Base-by-base conservation (phyloP, 2,329 filamentous ascomycete genomes). In the Cercospora citrullina region DNA sequence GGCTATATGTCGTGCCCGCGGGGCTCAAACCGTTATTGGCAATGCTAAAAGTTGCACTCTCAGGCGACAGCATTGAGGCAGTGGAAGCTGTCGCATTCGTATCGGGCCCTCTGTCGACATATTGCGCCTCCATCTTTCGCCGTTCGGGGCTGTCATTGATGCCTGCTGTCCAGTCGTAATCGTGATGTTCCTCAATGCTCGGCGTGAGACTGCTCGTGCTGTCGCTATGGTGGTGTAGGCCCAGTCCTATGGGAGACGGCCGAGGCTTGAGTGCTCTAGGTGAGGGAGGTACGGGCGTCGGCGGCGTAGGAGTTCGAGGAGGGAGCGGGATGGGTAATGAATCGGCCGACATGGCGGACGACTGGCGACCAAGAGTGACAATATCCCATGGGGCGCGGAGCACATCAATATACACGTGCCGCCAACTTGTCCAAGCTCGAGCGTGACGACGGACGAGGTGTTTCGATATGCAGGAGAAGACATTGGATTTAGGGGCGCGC, bases 261-360 rank as follows among this genome's bases (percentile, higher is more conserved):
- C 60, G 60, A 14, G 66, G 53, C 63, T 68, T 64, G 45, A 66
- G 31, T 21, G 51, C 31, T 8, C 48, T 60, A 2, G 70, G 69
- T 2, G 68, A 72, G 2, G 68, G 70, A 26, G 63, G 68, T 8
- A 64, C 36, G 9, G 62, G 62, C 75, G 85, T 83, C 71, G 88
- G 88, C 72, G 88, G 89, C 73, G 89, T 89, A 12, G 88, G 88
- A 33, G 89, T 89, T 72, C 87, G 84, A 65, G 89, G 88, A 69
- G 87, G 87, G 51, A 84, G 78, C 66, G 87, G 87, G 70, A 88
- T 83, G 62, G 87, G 85, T 71, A 87, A 82, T 16, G 55, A 18
- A 72, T 82, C 82, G 67, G 87, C 84, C 70, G 87, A 87, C 88
- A 90, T 91, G 73, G 70, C 73, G 64, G 71, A 3, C 21, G 18